Evolutionary conservation across 1,284 basidiomycete species (phyloP), one percentile per base, ranked within the genome.

Genomic region (Ceratobasidium sp.): DNA sequence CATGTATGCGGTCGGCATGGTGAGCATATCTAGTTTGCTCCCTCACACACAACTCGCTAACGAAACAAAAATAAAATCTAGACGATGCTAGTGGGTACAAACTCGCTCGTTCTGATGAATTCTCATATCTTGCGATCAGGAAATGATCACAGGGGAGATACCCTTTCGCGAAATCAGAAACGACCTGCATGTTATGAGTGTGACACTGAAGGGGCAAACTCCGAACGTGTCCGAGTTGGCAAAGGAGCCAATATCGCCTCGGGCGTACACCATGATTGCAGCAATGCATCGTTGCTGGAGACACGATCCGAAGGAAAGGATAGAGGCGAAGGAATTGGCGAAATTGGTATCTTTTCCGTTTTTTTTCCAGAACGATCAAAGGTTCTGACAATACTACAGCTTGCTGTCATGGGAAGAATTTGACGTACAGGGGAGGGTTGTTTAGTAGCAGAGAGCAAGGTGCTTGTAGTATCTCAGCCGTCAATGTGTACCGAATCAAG

Each of bases 1-100:
- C 16, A 59, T 59, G 3, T 59, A 59, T 59, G 57, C 57, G 3
- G n/a, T 60, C 12, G 58, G 58, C 5, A 60, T 60, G 58, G 65
- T 70, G 26, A 14, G 65, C 12, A 9, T 18, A 3, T 8, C 9
- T 36, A 10, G 16, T 14, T 34, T 23, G 16, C 18, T 8, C 10
- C 26, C 12, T 26, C 34, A 39, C 30, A 18, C 9, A 23, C n/a
- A n/a, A n/a, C n/a, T n/a, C n/a, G n/a, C n/a, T n/a, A 39, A 39
- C 36, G 5, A 39, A 39, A 6, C 36, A n/a, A n/a, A n/a, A n/a
- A 39, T 39, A 39, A 39, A 5, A 14, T 14, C 5, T 30, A 61
- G 59, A 46, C 59, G 0, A 45, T 61, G 59, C 41, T 61, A 12
- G 59, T 61, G 32, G 1, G 59, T 28, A 1, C 3, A 14, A 46